Percentiles rank a stretch among this genome's conserved stretches.
These are phyloP conservation scores for Lignosus rhinocerotis DNA, from an alignment of 1,284 basidiomycete genomes.

Conservation along the genomic window DNA sequence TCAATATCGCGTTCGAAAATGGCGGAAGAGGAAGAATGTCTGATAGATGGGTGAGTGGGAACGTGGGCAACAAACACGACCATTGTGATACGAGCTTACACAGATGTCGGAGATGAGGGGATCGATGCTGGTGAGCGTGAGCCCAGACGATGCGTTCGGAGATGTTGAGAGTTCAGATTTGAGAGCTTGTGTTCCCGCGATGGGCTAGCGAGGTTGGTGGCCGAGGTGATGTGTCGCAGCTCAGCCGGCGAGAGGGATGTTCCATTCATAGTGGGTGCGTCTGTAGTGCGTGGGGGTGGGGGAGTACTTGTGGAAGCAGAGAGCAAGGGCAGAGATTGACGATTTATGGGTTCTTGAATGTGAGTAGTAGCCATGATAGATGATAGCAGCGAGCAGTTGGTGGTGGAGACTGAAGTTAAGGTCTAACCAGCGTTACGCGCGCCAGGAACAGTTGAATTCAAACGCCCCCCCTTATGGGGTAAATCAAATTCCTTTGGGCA, in stretches of 20 bases:
- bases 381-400: slow-evolving; percentile 18
- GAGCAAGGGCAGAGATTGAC: slow-evolving; percentile 8
- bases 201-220: slow-evolving; percentile 40
- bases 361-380: slow-evolving; percentile 24
- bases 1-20: slow-evolving; percentile 85
- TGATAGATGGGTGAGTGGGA: slow-evolving; percentile 28
- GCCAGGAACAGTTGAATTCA: slow-evolving; percentile 6
- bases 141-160: slow-evolving; percentile 50
- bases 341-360: slow-evolving; percentile 15
- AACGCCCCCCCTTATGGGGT: slow-evolving; percentile 1
- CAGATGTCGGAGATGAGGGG: slow-evolving; percentile 74
- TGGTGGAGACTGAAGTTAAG: slow-evolving; percentile 21
- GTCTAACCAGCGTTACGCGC: not conserved
- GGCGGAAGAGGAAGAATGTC: slow-evolving; percentile 75
- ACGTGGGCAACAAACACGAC: slow-evolving; percentile 6
- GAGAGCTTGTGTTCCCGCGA: slow-evolving; percentile 43
- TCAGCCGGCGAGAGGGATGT: slow-evolving; percentile 36
- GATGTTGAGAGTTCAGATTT: slow-evolving; percentile 43
- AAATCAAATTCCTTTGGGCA: not conserved
- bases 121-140: slow-evolving; percentile 68
- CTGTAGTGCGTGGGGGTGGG: slow-evolving; percentile 11
- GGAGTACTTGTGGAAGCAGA: slow-evolving; percentile 6
- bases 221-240: slow-evolving; percentile 46
- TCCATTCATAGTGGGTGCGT: slow-evolving; percentile 12
- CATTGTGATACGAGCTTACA: slow-evolving; percentile 47